Percentiles rank a stretch among this genome's conserved stretches.
Evolutionary conservation across 1,284 basidiomycete genomes (phyloP).

Genomic region (Sparassis latifolia): DNA sequence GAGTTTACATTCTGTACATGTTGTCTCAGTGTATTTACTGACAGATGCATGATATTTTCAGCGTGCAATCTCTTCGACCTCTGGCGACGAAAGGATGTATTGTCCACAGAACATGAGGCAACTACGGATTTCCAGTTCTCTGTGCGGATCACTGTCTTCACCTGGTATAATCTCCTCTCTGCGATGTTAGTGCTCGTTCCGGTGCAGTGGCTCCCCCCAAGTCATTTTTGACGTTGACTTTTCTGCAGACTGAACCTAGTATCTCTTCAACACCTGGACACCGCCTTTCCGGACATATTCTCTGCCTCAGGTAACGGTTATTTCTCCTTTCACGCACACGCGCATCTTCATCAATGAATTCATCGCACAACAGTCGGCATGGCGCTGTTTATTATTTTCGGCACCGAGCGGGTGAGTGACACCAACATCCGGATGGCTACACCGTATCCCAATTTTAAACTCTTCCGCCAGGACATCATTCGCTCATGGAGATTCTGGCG

Average conservation of each 20-base stretch:
- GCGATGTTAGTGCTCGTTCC: too few species aligned
- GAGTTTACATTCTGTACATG: neutral
- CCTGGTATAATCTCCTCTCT: too few species aligned
- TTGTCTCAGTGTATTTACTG: too few species aligned
- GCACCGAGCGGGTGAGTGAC: conserved; percentile 17
- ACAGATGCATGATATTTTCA: too few species aligned
- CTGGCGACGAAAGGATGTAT: too few species aligned
- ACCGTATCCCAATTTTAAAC: neutral
- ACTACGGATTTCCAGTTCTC: too few species aligned
- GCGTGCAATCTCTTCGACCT: too few species aligned
- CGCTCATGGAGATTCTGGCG: conserved; percentile 18
- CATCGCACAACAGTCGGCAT: conserved; percentile 15
- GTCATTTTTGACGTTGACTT: neutral
- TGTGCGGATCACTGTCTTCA: too few species aligned
- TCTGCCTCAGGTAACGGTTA: conserved; percentile 18
- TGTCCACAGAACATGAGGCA: too few species aligned
- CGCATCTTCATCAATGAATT: neutral
- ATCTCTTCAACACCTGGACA: neutral
- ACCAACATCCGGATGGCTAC: neutral
- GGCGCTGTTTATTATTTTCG: conserved; percentile 20
- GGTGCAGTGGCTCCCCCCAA: too few species aligned
- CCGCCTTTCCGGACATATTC: conserved; percentile 18
- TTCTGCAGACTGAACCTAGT: conserved; percentile 12
- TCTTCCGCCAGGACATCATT: conserved; percentile 14
- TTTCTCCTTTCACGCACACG: neutral